Percentiles rank a stretch among this genome's conserved stretches.
Evolutionary conservation across 2,329 filamentous ascomycete genomes (phyloP).

Genomic region (Penicillium crustosum): DNA sequence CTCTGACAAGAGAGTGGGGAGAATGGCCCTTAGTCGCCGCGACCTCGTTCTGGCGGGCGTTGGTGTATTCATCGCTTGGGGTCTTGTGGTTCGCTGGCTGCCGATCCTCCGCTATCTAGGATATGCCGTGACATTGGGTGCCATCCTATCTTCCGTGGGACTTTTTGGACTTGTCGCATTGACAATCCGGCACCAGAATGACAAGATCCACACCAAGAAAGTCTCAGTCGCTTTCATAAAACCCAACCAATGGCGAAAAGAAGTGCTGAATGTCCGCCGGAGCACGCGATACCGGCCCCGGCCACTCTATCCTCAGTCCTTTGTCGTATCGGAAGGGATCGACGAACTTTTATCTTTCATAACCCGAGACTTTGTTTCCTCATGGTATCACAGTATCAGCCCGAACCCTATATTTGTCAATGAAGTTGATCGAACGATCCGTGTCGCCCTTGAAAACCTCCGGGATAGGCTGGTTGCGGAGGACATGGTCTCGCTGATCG

Average conservation of each 20-base stretch:
- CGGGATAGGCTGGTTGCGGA: slow-evolving; percentile 70
- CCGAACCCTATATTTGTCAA: slow-evolving; percentile 75
- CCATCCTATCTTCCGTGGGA: slow-evolving; percentile 54
- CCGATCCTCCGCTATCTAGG: slow-evolving; percentile 80
- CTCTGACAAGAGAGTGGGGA: slow-evolving; percentile 47
- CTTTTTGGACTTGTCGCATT: slow-evolving; percentile 62
- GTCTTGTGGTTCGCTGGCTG: slow-evolving; percentile 77
- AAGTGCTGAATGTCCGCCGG: slow-evolving; percentile 65
- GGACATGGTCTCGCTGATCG: slow-evolving; percentile 80
- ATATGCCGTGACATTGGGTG: slow-evolving; percentile 76
- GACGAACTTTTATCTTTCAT: slow-evolving; percentile 76
- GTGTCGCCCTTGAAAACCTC: slow-evolving; percentile 69
- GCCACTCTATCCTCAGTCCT: slow-evolving; percentile 73
- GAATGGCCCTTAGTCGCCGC: slow-evolving; percentile 49
- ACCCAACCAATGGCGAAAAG: slow-evolving; percentile 65
- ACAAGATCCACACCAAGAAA: slow-evolving; percentile 45
- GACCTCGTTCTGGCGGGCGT: slow-evolving; percentile 45
- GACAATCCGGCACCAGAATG: slow-evolving; percentile 48
- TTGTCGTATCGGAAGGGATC: slow-evolving; percentile 74
- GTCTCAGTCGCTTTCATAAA: slow-evolving; percentile 59
- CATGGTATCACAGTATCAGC: slow-evolving; percentile 89
- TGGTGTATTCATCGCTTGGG: slow-evolving; percentile 73
- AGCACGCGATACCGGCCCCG: slow-evolving; percentile 66
- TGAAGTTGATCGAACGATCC: slow-evolving; percentile 79
- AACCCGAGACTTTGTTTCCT: slow-evolving; percentile 77